phyloP scores from a whole-genome alignment of 2,329 filamentous ascomycete genomes.

The Neonectria faginata region DNA sequence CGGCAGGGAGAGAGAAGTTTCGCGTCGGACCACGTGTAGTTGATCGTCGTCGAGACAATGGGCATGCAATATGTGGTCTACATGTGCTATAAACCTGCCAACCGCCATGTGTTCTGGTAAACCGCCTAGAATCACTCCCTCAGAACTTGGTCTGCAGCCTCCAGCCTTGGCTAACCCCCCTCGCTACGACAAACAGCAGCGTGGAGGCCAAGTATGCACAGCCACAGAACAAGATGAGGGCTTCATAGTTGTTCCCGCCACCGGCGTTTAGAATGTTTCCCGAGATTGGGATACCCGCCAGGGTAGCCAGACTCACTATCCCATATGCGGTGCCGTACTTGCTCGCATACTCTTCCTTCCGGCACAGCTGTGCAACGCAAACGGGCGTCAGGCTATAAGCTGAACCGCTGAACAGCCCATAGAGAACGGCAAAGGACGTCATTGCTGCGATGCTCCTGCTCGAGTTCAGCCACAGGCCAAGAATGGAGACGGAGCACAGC shows the following conservation, averaged over 20 bases:
- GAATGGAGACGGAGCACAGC: slow-evolving; percentile 16
- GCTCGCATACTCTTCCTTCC: slow-evolving; percentile 28
- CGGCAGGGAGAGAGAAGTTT: too few species aligned
- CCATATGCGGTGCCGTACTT: slow-evolving; percentile 31
- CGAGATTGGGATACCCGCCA: slow-evolving; percentile 28
- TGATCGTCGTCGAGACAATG: too few species aligned
- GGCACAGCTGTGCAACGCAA: slow-evolving; percentile 28
- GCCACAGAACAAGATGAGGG: slow-evolving; percentile 28
- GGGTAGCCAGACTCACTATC: slow-evolving; percentile 30
- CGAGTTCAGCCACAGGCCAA: slow-evolving; percentile 25
- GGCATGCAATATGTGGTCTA: too few species aligned
- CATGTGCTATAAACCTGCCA: too few species aligned
- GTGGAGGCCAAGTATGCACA: slow-evolving; percentile 25
- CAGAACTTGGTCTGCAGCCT: background rate
- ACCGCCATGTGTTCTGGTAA: too few species aligned
- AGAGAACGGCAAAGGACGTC: slow-evolving; percentile 12
- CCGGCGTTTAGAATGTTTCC: slow-evolving; percentile 13
- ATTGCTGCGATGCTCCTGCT: slow-evolving; percentile 3
- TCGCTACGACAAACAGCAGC: slow-evolving; percentile 22
- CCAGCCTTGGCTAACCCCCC: slow-evolving; percentile 22
- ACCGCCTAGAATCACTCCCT: too few species aligned
- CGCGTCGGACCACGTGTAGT: too few species aligned
- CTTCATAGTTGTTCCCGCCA: slow-evolving; percentile 19
- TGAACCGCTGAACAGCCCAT: slow-evolving; percentile 22
- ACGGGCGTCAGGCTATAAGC: slow-evolving; percentile 28